Base-by-base conservation (phyloP, 768 basidiomycete species). In the Pleurotus tuber-regium region DNA sequence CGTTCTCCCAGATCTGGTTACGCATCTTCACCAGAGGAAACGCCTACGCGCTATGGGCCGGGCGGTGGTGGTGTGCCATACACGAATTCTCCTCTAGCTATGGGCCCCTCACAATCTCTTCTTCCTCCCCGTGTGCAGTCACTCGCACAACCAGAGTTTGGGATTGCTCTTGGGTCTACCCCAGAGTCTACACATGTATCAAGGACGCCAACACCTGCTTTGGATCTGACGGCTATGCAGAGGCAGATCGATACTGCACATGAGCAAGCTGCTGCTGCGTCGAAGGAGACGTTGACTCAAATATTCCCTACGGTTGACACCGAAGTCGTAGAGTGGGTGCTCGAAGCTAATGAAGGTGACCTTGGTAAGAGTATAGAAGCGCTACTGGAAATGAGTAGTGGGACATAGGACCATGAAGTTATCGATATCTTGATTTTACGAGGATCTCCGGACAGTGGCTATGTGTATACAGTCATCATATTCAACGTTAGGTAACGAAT, bases 301-400 rank as follows among this genome's bases (percentile, higher is more conserved):
- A 96, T 96, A 55, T 98, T 98, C 77, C 94, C 94, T 1, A 66
- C 66, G 8, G 74, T 89, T 57, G 95, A 98, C 61, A 65, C 66
- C 40, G 95, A 95, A 66, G 82, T 97, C 26, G 78, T 92, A 35
- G 89, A 93, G 53, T 87, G 82, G 81, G 92, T 98, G 29, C 70
- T 96, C 52, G 93, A 96, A 63, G 92, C 90, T 39, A 92, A 92
- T 59, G 82, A 80, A 6, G 89, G 91, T 16, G 92, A 97, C 70
- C 63, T 97, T 52, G 93, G 92, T 35, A 82, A 80, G 76, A 94
- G 91, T 63, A 94, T 96, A 59, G 94, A 96, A 62, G 82, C 76
- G 43, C 64, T 93, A 54, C 69, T 93, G 62, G 91, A 93, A 70
- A 89, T 92, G 76, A 75, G 72, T 54, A 74, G 70, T 51, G 75